Base-by-base conservation (phyloP, 768 basidiomycete genomes). In the Tephrocybe sp. region DNA sequence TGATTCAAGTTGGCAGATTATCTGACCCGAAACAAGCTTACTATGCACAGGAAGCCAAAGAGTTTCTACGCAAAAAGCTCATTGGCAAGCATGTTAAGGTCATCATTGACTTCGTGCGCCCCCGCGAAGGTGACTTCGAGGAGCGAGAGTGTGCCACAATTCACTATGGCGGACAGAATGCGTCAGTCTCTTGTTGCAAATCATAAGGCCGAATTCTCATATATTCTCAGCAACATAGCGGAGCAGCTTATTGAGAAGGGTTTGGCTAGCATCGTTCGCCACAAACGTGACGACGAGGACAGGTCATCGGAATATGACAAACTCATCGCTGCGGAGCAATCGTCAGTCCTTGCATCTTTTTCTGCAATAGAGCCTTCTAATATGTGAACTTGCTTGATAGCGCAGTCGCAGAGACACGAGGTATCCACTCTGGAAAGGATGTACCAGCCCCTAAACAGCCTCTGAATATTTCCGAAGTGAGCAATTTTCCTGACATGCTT, bases 281-380 rank as follows among this genome's bases (percentile, higher is more conserved):
- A 99, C 69, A 89, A 85, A 62, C 84, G 92, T 17, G 95, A 96
- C 59, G 96, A 98, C 62, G 96, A 98, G 67, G 90, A 95, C 60
- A 82, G 95, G 41, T 95, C 95, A n/a, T 79, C 87, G 5, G 96
- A 98, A 63, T 92, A 93, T 57, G 97, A 99, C 72, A 94, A 92
- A 71, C 74, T 98, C 39, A 93, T 98, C 79, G 84, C 86, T 23
- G 97, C 94, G 7, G 96, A 99, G 67, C 92, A 95, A 72, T 72
- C 72, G 93, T 95, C 60, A 69, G 89, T 75, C 5, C 12, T n/a
- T 16, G 32, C 4, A 5, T 12, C 30, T 23, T 34, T 16, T 31
- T 1, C 7, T 14, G 16, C 14, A 10, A 42, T 45, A 20, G 20
- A 23, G 14, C 12, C 20, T 47, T 4, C 31, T 16, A 2, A 32